Evolutionary conservation across 169 alveolate genomes (phyloP).

Genomic region (Condylostoma magnum): DNA sequence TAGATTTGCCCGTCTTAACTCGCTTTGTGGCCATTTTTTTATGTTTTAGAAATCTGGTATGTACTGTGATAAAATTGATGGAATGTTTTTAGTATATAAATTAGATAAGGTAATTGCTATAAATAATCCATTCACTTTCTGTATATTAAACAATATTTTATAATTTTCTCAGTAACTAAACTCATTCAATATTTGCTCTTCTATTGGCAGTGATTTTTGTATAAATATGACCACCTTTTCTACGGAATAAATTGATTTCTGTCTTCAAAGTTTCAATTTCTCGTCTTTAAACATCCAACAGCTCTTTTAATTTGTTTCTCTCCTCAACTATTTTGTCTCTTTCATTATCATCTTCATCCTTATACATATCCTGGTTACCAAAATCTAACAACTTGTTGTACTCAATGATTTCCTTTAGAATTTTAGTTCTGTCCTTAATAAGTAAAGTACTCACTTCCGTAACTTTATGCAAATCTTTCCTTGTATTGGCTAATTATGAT

Average conservation of each 20-base stretch:
- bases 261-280: conserved; percentile 83
- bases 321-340: conserved; percentile 65
- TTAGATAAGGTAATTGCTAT: too few relatives aligned
- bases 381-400: conserved; percentile 54
- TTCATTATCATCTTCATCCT: conserved; percentile 66
- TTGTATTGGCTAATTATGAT: conserved; percentile 63
- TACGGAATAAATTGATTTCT: conserved; percentile 86
- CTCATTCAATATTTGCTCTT: conserved; percentile 30
- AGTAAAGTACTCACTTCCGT: conserved; percentile 74
- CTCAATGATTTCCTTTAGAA: conserved; percentile 59
- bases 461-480: conserved; percentile 69
- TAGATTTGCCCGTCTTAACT: not conserved
- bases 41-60: too few relatives aligned
- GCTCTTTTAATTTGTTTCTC: conserved; percentile 67
- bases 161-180: too few relatives aligned
- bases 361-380: conserved; percentile 61
- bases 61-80: too few relatives aligned
- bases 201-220: conserved; percentile 87
- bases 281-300: conserved; percentile 64
- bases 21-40: conserved; percentile 19
- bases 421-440: conserved; percentile 53
- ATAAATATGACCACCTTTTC: conserved; percentile 93
- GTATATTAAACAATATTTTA: too few relatives aligned
- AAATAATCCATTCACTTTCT: too few relatives aligned
- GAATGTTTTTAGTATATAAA: too few relatives aligned